Percentiles rank a stretch among this genome's conserved stretches.
phyloP scores from a whole-genome alignment of 305 asterid genomes.

The Solanum hybrid region DNA sequence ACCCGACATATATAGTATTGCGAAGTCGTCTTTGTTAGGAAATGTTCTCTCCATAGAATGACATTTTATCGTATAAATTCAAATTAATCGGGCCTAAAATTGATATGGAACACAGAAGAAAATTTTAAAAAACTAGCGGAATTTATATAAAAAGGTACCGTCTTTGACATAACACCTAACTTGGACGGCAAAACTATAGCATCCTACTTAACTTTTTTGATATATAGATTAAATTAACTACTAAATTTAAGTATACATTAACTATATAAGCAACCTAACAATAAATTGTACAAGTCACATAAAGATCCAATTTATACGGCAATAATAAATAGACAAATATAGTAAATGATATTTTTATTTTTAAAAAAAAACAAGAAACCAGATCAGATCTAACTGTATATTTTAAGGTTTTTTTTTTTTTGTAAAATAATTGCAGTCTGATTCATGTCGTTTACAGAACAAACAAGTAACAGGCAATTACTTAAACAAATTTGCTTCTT shows the following conservation, averaged over 20 bases:
- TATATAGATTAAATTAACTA: background rate
- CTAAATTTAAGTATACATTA: background rate
- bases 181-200: background rate
- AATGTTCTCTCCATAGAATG: background rate
- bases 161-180: background rate
- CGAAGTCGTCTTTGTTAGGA: rapidly evolving
- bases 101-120: rapidly evolving
- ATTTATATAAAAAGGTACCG: background rate
- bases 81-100: background rate
- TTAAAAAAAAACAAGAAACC: background rate
- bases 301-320: background rate
- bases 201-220: background rate
- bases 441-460: background rate
- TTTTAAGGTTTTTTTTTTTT: background rate
- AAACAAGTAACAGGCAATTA: background rate
- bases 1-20: background rate
- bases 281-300: background rate
- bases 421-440: background rate
- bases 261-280: background rate
- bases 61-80: background rate
- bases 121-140: background rate
- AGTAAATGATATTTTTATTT: background rate
- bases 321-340: background rate
- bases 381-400: background rate
- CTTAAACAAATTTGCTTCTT: background rate